Percentiles rank a stretch among this genome's conserved stretches.
phyloP scores from a whole-genome alignment of 2,329 filamentous ascomycete genomes.

The Xylariaceae sp. region DNA sequence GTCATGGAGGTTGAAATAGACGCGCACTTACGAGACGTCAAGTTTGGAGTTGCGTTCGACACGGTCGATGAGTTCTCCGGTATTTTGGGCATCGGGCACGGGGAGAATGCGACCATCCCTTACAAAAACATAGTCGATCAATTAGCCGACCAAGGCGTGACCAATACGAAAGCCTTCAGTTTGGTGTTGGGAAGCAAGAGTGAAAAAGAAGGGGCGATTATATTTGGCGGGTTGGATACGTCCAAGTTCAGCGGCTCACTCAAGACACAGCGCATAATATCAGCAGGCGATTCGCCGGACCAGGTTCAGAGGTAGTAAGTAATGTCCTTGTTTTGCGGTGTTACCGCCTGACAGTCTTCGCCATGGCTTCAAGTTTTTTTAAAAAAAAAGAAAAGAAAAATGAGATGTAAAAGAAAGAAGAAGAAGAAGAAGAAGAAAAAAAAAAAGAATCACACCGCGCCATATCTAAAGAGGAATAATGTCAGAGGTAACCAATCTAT shows the following conservation, averaged over 20 bases:
- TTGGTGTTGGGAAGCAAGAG: slow-evolving; percentile 59
- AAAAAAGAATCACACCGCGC: no score
- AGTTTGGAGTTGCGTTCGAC: slow-evolving; percentile 59
- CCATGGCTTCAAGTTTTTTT: background rate
- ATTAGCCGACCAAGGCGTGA: slow-evolving; percentile 46
- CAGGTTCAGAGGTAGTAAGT: slow-evolving; percentile 40
- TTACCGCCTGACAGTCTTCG: background rate
- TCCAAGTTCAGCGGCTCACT: slow-evolving; percentile 58
- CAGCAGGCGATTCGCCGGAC: slow-evolving; percentile 50
- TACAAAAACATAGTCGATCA: slow-evolving; percentile 51
- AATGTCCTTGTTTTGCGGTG: background rate
- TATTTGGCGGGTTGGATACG: slow-evolving; percentile 63
- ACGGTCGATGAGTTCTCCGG: slow-evolving; percentile 45
- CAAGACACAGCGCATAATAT: slow-evolving; percentile 55
- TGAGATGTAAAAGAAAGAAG: background rate
- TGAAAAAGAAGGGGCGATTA: slow-evolving; percentile 55
- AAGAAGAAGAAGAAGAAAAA: no score
- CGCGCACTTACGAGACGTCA: slow-evolving; percentile 44
- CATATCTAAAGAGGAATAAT: no score
- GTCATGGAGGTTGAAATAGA: slow-evolving; percentile 15
- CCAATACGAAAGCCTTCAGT: slow-evolving; percentile 57
- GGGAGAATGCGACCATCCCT: slow-evolving; percentile 39
- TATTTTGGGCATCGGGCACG: slow-evolving; percentile 72
- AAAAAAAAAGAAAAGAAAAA: background rate
- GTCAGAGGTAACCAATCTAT: background rate